Evolutionary conservation across 1,284 basidiomycete genomes (phyloP), one percentile per base, ranked within the genome.

Genomic region (Dichomitus squalens): DNA sequence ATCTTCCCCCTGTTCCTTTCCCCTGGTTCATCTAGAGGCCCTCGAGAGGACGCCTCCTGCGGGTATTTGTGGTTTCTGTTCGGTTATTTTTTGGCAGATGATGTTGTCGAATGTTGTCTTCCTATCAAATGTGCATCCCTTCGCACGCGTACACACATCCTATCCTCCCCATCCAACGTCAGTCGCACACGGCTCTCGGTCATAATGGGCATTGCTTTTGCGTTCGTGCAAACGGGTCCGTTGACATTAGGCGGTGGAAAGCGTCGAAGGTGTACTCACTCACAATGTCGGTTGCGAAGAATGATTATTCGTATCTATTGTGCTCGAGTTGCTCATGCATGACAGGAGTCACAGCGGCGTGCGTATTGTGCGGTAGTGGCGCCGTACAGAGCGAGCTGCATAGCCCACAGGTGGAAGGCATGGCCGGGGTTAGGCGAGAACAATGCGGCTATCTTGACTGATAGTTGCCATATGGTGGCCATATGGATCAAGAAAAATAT

Each of bases 221-320:
- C 44, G 43, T 54, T 34, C 52, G 58, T 57, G 56, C 61, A 63
- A 63, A 58, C 48, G 61, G 61, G 61, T 41, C 50, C 48, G 55
- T 59, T 53, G 58, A 55, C 60, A 55, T 53, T 43, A 51, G 51
- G 55, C 16, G 60, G 55, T 53, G 52, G 55, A 53, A 46, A 48
- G 38, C 49, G 50, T 29, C 48, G 39, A 51, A 16, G 55, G 47
- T 58, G 53, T 60, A 58, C 44, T 29, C 34, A 29, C 7, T 49
- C 49, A 18, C 40, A 3, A 39, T 41, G 46, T 59, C 55, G 55
- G 53, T 58, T 54, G 61, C 55, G 49, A 52, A 53, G 56, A 60
- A 63, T 63, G 39, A 59, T 63, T 63, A 60, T 63, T 47, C 52
- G 39, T 63, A 63, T 63, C 29, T 63, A 63, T 63, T 43, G 27